A percentile compares a stretch with the other conserved stretches of the same genome.
Conservation (phyloP, 163 green algal genomes). For the Prototheca wickerhamii region DNA sequence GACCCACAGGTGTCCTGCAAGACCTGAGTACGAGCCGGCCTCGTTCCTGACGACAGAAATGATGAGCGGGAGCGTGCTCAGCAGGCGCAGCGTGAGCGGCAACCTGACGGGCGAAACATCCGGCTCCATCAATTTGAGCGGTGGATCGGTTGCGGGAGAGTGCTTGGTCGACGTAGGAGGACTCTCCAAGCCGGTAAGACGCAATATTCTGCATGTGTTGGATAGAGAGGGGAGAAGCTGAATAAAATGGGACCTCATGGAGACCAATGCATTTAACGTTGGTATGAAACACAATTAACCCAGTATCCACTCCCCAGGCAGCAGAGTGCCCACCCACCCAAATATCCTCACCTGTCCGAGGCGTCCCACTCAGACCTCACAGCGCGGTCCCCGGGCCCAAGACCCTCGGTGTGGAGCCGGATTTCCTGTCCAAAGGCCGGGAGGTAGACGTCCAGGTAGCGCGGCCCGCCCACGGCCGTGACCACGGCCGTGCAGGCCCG, state of each 20-base stretch:
- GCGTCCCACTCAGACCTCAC: neutral
- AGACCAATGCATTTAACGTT: too few species aligned
- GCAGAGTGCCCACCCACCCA: too few species aligned
- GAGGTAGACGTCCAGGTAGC: conserved; percentile 4
- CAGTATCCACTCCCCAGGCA: too few species aligned
- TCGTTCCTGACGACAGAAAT: neutral
- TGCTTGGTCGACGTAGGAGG: too few species aligned
- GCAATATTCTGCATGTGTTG: too few species aligned
- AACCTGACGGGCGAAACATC: neutral
- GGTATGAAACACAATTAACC: too few species aligned
- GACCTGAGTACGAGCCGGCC: neutral
- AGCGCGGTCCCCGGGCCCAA: neutral
- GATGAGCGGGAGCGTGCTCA: neutral
- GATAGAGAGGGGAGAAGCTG: too few species aligned
- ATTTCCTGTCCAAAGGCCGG: neutral
- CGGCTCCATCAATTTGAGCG: neutral
- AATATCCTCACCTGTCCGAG: neutral
- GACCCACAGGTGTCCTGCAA: neutral
- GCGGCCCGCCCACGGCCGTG: neutral
- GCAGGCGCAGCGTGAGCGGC: neutral
- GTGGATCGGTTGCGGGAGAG: too few species aligned
- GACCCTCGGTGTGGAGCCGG: neutral
- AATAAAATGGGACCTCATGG: too few species aligned
- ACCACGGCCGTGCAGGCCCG: neutral
- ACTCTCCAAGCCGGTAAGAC: too few species aligned